These are phyloP conservation scores for Cutaneotrichosporon mucoides DNA, from an alignment of 1,284 basidiomycete species.

Conservation along the genomic window DNA sequence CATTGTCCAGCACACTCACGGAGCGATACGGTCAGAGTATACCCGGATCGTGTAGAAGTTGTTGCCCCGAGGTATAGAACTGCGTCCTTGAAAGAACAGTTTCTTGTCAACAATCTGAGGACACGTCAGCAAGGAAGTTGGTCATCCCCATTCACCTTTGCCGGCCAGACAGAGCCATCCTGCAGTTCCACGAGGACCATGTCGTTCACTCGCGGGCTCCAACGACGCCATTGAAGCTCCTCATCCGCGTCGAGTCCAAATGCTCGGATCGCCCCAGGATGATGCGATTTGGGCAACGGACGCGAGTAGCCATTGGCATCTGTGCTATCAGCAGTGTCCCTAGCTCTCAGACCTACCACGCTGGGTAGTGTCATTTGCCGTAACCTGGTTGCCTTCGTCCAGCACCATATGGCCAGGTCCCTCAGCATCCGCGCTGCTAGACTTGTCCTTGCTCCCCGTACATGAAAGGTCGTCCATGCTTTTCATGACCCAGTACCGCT, in stretches of 20 bases:
- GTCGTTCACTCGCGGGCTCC: conserved; percentile 37
- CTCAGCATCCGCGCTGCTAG: not conserved
- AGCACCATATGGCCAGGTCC: no score
- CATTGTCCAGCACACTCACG: conserved; percentile 26
- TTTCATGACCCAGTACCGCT: conserved; percentile 44
- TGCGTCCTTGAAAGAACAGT: conserved; percentile 38
- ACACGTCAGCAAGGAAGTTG: not conserved
- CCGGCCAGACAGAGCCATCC: conserved; percentile 32
- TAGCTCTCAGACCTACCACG: no score
- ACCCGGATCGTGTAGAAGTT: conserved; percentile 44
- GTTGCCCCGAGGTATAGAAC: conserved; percentile 37
- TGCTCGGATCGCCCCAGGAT: conserved; percentile 31
- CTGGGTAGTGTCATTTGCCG: no score
- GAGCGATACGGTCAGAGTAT: conserved; percentile 31
- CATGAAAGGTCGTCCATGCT: conserved; percentile 43
- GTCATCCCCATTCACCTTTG: conserved; percentile 25
- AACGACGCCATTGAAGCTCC: conserved; percentile 35
- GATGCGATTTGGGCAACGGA: conserved; percentile 22
- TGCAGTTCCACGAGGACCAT: conserved; percentile 37
- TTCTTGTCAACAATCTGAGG: conserved; percentile 43
- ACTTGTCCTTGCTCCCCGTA: not conserved
- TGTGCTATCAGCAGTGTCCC: not conserved
- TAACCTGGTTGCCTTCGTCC: no score
- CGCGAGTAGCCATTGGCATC: conserved; percentile 9
- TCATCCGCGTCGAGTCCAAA: conserved; percentile 32